Evolutionary conservation across 495 filamentous ascomycete species (phyloP), one percentile per base, ranked within the genome.

Genomic region (Penicillium ochrochloron): DNA sequence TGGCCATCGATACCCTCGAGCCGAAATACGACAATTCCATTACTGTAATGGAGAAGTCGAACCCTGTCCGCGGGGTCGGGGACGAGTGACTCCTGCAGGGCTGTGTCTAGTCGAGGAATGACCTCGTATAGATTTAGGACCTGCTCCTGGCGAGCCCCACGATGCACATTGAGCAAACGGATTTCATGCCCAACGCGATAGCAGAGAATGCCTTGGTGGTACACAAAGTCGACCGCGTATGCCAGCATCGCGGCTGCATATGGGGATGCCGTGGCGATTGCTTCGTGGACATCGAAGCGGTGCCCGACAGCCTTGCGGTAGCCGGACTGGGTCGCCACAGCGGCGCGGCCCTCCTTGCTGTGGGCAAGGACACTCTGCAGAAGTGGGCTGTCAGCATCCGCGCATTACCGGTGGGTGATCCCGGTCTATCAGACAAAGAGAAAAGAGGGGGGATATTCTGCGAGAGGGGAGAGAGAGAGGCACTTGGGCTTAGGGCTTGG

Each of bases 141-240:
- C 29, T 86, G 76, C 64, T 92, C 89, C 25, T 74, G 69, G 39
- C 59, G 69, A n/a, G 72, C 73, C 1, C 78, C 77, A 19, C 73
- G 63, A 75, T 89, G 86, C 11, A 92, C 73, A 59, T 92, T 80
- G 50, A 91, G 74, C 15, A 91, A 71, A n/a, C 89, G 88, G 41
- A 94, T 79, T 71, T 76, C 80, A 29, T 83, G 76, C 12, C 80
- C 78, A 27, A 79, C 70, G 11, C 84, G 80, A 66, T 92, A 90
- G 61, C 85, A 89, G 9, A 92, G 76, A 4, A 85, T 75, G 19
- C 91, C 90, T 29, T 87, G 80, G 29, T 79, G 73, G 71, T 89
- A 92, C 8, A 88, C 69, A 76, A 89, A 92, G 10, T 82, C 79
- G 27, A 85, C 79, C 6, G 84, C 88, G 56, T 87, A 78, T 14